Conservation (phyloP, 345 rosid genomes). For the Camelina sativa region DNA sequence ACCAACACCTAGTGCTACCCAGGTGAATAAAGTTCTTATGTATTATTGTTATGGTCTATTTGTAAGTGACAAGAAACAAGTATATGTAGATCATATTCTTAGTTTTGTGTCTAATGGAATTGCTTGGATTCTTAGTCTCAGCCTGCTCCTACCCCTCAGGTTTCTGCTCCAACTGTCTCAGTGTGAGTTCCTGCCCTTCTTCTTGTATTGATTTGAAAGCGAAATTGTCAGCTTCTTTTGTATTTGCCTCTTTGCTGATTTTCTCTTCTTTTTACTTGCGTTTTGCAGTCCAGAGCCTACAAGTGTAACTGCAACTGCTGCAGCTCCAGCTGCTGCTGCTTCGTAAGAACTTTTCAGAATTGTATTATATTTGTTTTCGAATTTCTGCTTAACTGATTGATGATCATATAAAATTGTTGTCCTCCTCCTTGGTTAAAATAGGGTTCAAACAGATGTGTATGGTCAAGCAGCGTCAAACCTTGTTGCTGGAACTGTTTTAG, state of each 20-base stretch:
- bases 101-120: conserved; percentile 17
- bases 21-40: conserved; percentile 27
- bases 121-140: conserved; percentile 31
- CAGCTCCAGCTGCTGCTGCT: conserved; percentile 41
- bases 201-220: background rate
- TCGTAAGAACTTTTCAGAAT: conserved; percentile 50
- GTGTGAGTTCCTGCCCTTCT: conserved; percentile 37
- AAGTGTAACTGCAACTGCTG: conserved; percentile 40
- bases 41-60: conserved; percentile 1
- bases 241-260: conserved; percentile 2
- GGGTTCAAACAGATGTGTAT: conserved; percentile 65
- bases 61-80: background rate
- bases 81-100: background rate
- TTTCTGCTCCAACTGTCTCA: conserved; percentile 40
- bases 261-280: conserved; percentile 12
- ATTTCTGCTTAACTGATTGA: background rate
- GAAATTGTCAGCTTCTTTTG: conserved; percentile 2
- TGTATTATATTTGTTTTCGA: background rate
- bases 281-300: conserved; percentile 40
- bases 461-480: conserved; percentile 95
- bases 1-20: conserved; percentile 26
- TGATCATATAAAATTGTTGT: background rate
- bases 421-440: conserved; percentile 39
- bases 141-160: conserved; percentile 44
- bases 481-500: conserved; percentile 83